Evolutionary conservation across 352 stramenopile genomes (phyloP), one percentile per base, ranked within the genome.

Genomic region (Paralagenidium karlingii): DNA sequence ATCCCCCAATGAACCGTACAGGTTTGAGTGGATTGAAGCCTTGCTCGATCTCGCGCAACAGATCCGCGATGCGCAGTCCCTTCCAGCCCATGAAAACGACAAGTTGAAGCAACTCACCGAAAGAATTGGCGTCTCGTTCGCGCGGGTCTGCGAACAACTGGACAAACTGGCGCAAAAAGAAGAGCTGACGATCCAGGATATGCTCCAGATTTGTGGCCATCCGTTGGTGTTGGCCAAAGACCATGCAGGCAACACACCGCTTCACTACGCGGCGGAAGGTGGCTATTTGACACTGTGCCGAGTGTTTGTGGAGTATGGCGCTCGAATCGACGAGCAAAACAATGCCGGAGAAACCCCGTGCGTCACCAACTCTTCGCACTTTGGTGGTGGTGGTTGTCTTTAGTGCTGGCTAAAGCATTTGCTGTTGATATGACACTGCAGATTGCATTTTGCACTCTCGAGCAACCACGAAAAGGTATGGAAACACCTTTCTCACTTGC

Each of bases 241-340:
- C 24, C 55, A 67, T 8, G 40, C 57, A 1, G 75, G 75, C 3
- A 88, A 86, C 36, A 86, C 71, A 1, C 75, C 71, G 26, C 57
- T 88, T 7, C 75, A 88, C 29, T 86, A 83, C 24, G 71, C 75
- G 2, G 71, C 75, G 2, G 75, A 88, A 53, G 75, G 71, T 3
- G 75, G 75, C 0, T 82, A 88, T 34, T 51, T 88, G 15, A 53
- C 65, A 6, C 38, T 88, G 8, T 88, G 68, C 8, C 41, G 76
- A 24, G 34, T 86, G 10, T 33, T 88, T n/a, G 58, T 88, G 11
- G 46, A 64, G 20, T 55, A 78, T 38, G 71, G 75, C 11, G 71
- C 71, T 4, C 74, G 78, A 28, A 83, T 88, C 38, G 82, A 86
- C 20, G 68, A 57, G 13, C 75, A 84, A 44, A 88, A 86, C 58